A percentile compares a stretch with the other conserved stretches of the same genome.
Evolutionary conservation across 2,329 filamentous ascomycete genomes (phyloP).

Genomic region (Colletotrichum costaricense): DNA sequence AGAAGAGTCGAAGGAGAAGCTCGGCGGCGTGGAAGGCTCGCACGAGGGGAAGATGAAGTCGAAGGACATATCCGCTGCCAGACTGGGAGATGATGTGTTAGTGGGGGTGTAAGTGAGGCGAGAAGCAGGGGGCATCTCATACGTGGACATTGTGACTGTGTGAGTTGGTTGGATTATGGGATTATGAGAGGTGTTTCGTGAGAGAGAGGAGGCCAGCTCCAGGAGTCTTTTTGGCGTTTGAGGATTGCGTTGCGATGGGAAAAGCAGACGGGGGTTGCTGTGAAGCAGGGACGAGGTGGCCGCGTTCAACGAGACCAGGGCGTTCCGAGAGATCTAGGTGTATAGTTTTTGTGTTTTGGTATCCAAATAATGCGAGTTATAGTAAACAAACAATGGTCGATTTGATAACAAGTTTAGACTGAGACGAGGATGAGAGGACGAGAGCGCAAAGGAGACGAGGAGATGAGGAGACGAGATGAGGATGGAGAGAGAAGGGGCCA

Average conservation of each 20-base stretch:
- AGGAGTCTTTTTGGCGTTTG: constrained; percentile 7
- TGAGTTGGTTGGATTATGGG: constrained; percentile 34
- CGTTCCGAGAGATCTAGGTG: constrained; percentile 40
- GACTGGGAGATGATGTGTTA: constrained; percentile 54
- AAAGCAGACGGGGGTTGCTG: constrained; percentile 32
- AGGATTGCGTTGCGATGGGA: constrained; percentile 25
- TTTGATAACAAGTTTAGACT: not conserved
- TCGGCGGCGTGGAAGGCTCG: constrained; percentile 62
- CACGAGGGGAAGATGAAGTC: constrained; percentile 69
- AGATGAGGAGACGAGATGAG: constrained; percentile 7
- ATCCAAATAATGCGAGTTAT: constrained; percentile 21
- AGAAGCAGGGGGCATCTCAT: constrained; percentile 36
- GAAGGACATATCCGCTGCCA: constrained; percentile 71
- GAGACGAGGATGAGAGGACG: constrained; percentile 6
- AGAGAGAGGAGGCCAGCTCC: constrained; percentile 37
- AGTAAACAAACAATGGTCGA: constrained; percentile 9
- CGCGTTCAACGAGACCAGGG: constrained; percentile 38
- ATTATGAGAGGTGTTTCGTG: constrained; percentile 27
- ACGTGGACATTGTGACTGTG: constrained; percentile 56
- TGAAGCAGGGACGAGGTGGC: constrained; percentile 38
- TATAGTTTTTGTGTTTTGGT: constrained; percentile 29
- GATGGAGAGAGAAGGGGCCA: constrained; percentile 32
- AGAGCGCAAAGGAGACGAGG: constrained; percentile 11
- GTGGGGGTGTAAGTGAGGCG: constrained; percentile 39
- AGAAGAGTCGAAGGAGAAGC: constrained; percentile 66